Conservation (phyloP, 352 stramenopile species). For the Aphanomyces euteiches region DNA sequence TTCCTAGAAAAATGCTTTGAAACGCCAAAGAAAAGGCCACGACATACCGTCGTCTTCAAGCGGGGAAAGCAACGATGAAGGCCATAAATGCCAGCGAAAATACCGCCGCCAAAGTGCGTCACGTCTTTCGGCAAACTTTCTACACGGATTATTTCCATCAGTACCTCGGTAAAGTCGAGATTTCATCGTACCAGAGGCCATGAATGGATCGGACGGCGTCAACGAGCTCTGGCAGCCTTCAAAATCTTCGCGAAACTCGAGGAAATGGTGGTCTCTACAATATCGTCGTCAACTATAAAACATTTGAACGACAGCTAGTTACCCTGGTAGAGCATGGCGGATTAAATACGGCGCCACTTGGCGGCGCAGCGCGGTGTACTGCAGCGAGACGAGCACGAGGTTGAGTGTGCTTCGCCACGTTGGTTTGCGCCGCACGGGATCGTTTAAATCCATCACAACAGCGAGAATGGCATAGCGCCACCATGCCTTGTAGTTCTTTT, state of each 20-base stretch:
- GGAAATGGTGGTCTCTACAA: conserved; percentile 28
- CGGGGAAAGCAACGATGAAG: conserved; percentile 4
- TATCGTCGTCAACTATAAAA: background rate
- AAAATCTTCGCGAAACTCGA: conserved; percentile 29
- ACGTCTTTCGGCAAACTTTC: background rate
- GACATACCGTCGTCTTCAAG: too few species aligned
- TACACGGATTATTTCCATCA: background rate
- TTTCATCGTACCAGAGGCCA: conserved; percentile 5
- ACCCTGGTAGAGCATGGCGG: background rate
- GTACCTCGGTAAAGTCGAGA: background rate
- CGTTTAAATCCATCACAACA: conserved; percentile 20
- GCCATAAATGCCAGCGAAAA: conserved; percentile 28
- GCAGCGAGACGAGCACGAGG: conserved; percentile 8
- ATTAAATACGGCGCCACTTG: conserved; percentile 7
- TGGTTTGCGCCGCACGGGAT: conserved; percentile 14
- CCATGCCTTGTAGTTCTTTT: conserved; percentile 8
- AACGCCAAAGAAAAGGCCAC: too few species aligned
- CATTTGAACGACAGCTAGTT: too few species aligned
- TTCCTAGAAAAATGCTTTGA: too few species aligned
- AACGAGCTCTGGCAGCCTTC: background rate
- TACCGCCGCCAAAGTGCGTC: conserved; percentile 27
- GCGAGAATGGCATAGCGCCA: conserved; percentile 15
- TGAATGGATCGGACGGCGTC: conserved; percentile 10
- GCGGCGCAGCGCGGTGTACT: conserved; percentile 17
- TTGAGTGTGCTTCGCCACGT: conserved; percentile 14